phyloP scores from a whole-genome alignment of 139 green algal species.

The Ostreobium quekettii region DNA sequence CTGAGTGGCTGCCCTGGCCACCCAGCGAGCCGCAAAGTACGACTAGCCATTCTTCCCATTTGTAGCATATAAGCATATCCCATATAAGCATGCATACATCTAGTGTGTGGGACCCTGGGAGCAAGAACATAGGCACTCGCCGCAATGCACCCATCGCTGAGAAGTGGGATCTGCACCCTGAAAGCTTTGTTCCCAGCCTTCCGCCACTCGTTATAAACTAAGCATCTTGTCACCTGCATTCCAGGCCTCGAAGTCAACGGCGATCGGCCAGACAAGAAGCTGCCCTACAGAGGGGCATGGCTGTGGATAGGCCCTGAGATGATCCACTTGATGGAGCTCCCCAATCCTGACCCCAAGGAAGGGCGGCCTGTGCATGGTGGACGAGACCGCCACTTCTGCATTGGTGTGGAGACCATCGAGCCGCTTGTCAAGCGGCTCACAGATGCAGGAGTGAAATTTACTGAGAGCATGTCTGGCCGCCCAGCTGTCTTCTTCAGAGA shows the following conservation, averaged over 20 bases:
- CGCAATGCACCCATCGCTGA: too few relatives aligned
- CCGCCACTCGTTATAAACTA: too few relatives aligned
- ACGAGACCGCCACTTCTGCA: slow-evolving; percentile 75
- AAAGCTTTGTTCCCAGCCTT: background rate
- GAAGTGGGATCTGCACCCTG: background rate
- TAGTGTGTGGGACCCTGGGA: too few relatives aligned
- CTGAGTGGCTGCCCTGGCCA: too few relatives aligned
- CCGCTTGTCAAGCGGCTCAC: slow-evolving; percentile 56
- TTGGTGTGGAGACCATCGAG: slow-evolving; percentile 54
- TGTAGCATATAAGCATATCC: too few relatives aligned
- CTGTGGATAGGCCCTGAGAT: slow-evolving; percentile 76
- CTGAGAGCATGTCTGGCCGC: slow-evolving; percentile 60
- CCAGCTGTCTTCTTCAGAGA: slow-evolving; percentile 85
- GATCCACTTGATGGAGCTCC: slow-evolving; percentile 89
- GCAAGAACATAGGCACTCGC: too few relatives aligned
- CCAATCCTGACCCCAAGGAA: slow-evolving; percentile 66
- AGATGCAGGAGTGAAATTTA: slow-evolving; percentile 53
- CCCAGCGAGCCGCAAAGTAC: too few relatives aligned
- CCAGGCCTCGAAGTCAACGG: slow-evolving; percentile 63
- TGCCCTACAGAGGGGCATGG: slow-evolving; percentile 79
- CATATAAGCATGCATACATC: too few relatives aligned
- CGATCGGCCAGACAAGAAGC: slow-evolving; percentile 72
- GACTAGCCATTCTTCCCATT: too few relatives aligned
- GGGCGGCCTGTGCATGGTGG: slow-evolving; percentile 67
- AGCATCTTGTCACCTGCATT: slow-evolving; percentile 3